A percentile compares a stretch with the other conserved stretches of the same genome.
phyloP scores from a whole-genome alignment of 805 yeast genomes.

The fission yeast (Schizosaccharomyces pombe) region DNA sequence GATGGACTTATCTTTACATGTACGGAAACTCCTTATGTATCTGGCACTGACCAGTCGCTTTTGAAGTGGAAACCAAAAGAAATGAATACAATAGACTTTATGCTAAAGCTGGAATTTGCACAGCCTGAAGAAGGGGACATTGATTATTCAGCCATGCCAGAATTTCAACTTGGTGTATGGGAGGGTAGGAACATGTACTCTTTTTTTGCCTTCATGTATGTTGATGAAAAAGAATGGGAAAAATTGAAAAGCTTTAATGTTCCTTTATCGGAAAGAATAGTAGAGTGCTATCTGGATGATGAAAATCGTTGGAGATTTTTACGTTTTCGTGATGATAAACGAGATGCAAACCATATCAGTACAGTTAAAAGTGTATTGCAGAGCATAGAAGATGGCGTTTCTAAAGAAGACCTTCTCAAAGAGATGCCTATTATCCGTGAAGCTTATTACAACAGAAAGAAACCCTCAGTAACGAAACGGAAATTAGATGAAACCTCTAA shows the following conservation, averaged over 20 bases:
- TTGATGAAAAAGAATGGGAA: slow-evolving; percentile 62
- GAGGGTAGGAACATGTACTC: slow-evolving; percentile 41
- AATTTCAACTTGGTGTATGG: slow-evolving; percentile 41
- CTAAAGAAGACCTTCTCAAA: slow-evolving; percentile 42
- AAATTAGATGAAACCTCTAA: background rate
- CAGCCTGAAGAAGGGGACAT: background rate
- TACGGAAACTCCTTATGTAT: slow-evolving; percentile 61
- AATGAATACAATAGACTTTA: slow-evolving; percentile 83
- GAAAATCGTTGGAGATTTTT: slow-evolving; percentile 57
- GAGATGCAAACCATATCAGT: slow-evolving; percentile 60
- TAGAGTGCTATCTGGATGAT: slow-evolving; percentile 54
- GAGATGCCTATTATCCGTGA: background rate
- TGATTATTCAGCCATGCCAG: background rate
- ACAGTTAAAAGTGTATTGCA: slow-evolving; percentile 64
- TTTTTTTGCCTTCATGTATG: slow-evolving; percentile 38
- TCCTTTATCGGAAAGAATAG: slow-evolving; percentile 73
- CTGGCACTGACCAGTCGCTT: slow-evolving; percentile 70
- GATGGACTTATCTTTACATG: slow-evolving; percentile 91
- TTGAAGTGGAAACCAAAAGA: slow-evolving; percentile 94
- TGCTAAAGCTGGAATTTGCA: slow-evolving; percentile 25
- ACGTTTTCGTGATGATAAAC: slow-evolving; percentile 81
- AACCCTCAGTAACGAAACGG: background rate
- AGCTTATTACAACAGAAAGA: background rate
- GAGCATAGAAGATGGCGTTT: slow-evolving; percentile 69
- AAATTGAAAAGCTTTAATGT: slow-evolving; percentile 33